These are phyloP conservation scores for Steccherinum ochraceum DNA, from an alignment of 768 basidiomycete species.

Conservation along the genomic window DNA sequence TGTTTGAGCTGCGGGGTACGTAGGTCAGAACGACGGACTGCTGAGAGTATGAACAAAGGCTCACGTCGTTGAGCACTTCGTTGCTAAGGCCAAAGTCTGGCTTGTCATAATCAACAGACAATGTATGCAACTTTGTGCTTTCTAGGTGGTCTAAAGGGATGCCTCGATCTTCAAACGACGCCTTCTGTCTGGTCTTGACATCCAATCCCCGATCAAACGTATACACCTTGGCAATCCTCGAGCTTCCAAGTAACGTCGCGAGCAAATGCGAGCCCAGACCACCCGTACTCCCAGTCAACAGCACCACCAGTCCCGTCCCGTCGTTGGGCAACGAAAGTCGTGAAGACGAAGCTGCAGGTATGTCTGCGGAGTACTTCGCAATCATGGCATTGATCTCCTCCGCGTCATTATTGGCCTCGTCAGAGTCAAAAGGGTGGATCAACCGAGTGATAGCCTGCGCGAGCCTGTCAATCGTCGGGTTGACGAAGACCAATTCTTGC, in stretches of 20 bases:
- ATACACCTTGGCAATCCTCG: constrained; percentile 7
- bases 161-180: constrained; percentile 8
- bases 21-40: too few relatives aligned
- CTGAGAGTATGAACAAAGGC: too few relatives aligned
- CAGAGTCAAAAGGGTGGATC: neutral
- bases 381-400: constrained; percentile 1
- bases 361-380: constrained; percentile 1
- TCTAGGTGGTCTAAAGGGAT: constrained; percentile 4
- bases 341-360: constrained; percentile 1
- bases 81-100: too few relatives aligned
- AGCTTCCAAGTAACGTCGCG: constrained; percentile 6
- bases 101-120: constrained; percentile 8
- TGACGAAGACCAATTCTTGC: constrained; percentile 11
- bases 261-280: constrained; percentile 11
- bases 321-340: neutral
- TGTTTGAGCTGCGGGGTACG: constrained; percentile 4
- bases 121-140: neutral
- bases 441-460: constrained; percentile 1
- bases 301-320: neutral
- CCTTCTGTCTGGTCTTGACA: neutral
- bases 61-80: too few relatives aligned
- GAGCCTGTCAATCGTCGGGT: constrained; percentile 5
- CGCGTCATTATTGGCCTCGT: neutral
- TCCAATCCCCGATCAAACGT: constrained; percentile 6
- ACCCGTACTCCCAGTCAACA: constrained; percentile 12